Base-by-base conservation (phyloP, 2,329 filamentous ascomycete species). In the Alternaria novae-zelandiae region DNA sequence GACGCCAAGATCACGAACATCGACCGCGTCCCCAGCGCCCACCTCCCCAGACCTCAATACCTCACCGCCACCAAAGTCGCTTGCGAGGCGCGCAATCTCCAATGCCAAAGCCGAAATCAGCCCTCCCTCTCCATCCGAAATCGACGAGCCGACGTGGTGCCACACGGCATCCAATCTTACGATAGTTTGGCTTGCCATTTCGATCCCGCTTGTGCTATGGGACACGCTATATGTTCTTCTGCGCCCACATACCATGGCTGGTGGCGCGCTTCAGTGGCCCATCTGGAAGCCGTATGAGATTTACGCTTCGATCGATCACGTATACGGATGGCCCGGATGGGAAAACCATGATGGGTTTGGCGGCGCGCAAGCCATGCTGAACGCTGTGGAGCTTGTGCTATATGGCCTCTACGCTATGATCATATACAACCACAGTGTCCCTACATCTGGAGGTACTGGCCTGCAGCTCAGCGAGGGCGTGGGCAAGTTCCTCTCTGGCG, bases 191-290 rank as follows among this genome's bases (percentile, higher is more conserved):
- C 85, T 97, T 25, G 80, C 85, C 62, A 67, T 95, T 65, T 94
- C 91, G 20, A 82, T 96, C 15, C 92, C 92, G 2, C 86, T 96
- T 64, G 92, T 97, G 53, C 75, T 88, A 54, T 97, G 94, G 94
- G 94, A 97, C 82, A 87, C 87, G 28, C 83, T 84, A 61, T 97
- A 97, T 82, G 88, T 97, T 43, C 83, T 97, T 50, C 83, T 92
- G 57, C 91, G 94, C 20, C 94, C 94, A 28, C 87, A 90, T 79
- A 91, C 89, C 61, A 96, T 97, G 91, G 88, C 90, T 0, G 92
- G 92, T 70, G 93, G 93, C 15, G 81, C 80, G 50, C 83, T 91
- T 56, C 92, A 96, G 82, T 85, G 82, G 70, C 91, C 91, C 2
- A 72, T 97, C 45, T 97, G 88, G 86, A 82, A 81, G 28, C 93